phyloP scores from a whole-genome alignment of 2,329 filamentous ascomycete species.

The Sarocladiaceae sp. region DNA sequence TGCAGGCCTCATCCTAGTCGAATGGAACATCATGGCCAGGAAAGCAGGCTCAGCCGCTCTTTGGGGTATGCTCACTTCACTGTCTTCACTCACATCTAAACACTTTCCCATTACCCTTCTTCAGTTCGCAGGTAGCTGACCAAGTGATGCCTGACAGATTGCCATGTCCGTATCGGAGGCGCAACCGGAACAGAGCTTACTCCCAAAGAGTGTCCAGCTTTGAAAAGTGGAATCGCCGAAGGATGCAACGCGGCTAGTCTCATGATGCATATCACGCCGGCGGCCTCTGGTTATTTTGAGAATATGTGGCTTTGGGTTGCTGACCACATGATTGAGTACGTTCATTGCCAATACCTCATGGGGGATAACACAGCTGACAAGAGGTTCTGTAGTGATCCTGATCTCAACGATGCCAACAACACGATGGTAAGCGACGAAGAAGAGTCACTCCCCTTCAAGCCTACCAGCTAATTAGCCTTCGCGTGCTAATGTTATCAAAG shows the following conservation, averaged over 20 bases:
- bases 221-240: slow-evolving; percentile 36
- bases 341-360: background rate
- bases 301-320: slow-evolving; percentile 62
- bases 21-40: too few species aligned
- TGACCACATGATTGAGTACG: slow-evolving; percentile 47
- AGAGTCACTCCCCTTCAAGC: background rate
- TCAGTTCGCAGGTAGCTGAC: too few species aligned
- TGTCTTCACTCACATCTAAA: too few species aligned
- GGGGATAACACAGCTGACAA: background rate
- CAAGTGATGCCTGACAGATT: background rate
- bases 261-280: slow-evolving; percentile 38
- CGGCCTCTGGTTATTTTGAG: slow-evolving; percentile 43
- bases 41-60: too few species aligned
- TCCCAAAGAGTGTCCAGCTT: slow-evolving; percentile 49
- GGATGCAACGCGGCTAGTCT: slow-evolving; percentile 55
- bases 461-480: slow-evolving; percentile 35
- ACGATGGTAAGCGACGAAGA: too few species aligned
- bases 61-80: too few species aligned
- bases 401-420: slow-evolving; percentile 43
- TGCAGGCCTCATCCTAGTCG: slow-evolving; percentile 31
- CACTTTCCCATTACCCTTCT: too few species aligned
- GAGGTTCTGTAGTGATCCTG: slow-evolving; percentile 10
- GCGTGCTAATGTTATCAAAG: slow-evolving; percentile 28
- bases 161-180: slow-evolving; percentile 40
- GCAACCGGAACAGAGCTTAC: slow-evolving; percentile 60